Conservation (phyloP, 2,329 filamentous ascomycete genomes). For the Verticillium alfalfae region DNA sequence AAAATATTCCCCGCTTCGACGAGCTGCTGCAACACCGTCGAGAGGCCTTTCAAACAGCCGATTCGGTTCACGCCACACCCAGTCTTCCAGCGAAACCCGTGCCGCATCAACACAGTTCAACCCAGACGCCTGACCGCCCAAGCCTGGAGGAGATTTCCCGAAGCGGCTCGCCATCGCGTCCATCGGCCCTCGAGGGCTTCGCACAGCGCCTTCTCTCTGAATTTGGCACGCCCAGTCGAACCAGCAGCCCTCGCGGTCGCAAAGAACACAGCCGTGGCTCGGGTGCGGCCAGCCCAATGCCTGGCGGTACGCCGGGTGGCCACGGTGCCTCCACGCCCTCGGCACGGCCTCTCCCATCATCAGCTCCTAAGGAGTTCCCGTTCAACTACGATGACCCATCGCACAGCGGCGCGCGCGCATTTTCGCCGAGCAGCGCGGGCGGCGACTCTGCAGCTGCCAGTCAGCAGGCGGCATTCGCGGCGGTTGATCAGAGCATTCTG, state of each 20-base stretch:
- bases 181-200: constrained; percentile 53
- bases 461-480: constrained; percentile 57
- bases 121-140: constrained; percentile 32
- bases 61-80: constrained; percentile 35
- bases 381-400: constrained; percentile 27
- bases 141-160: constrained; percentile 38
- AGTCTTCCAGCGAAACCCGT: constrained; percentile 16
- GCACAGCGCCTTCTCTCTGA: constrained; percentile 60
- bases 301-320: constrained; percentile 15
- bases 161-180: constrained; percentile 44
- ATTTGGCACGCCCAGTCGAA: constrained; percentile 46
- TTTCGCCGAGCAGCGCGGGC: constrained; percentile 31
- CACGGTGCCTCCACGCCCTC: constrained; percentile 24
- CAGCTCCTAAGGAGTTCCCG: constrained; percentile 37
- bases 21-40: constrained; percentile 62
- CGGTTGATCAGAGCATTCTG: constrained; percentile 58
- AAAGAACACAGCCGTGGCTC: constrained; percentile 34
- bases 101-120: constrained; percentile 16
- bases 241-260: constrained; percentile 42
- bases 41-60: constrained; percentile 58
- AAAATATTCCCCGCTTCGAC: constrained; percentile 65
- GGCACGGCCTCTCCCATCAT: constrained; percentile 23
- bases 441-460: constrained; percentile 34
- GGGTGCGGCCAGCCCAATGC: constrained; percentile 23
- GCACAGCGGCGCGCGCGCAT: constrained; percentile 24